Base-by-base conservation (phyloP, 164 flowering plant genomes). In the Sextonia rubra region DNA sequence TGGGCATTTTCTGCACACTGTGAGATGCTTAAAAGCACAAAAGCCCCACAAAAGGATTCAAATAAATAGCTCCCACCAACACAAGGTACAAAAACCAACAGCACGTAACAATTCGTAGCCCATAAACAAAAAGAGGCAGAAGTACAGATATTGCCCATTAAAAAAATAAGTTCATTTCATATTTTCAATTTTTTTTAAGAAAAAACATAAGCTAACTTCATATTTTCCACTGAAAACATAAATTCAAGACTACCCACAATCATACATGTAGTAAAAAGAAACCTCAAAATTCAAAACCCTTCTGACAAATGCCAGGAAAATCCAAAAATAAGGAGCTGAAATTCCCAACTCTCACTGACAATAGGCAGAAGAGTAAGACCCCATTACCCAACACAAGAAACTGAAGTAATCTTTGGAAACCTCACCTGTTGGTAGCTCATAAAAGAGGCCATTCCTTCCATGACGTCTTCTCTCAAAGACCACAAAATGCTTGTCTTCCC, bases 371-470 rank as follows among this genome's bases (percentile, higher is more conserved):
- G 24, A 62, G 24, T 12, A 23, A 12, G 12, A n/a, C 22, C 65
- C 65, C 65, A 62, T 25, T 25, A 25, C 65, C 65, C 67, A 64
- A 29, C 27, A 29, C 30, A 29, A 18, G 58, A 64, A 64, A 25
- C 3, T 26, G 18, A 6, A 29, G 67, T 15, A 27, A 62, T 25
- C 27, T 25, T 12, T 5, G 30, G 44, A 64, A 64, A 27, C 9
- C 67, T 17, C 27, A 71, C 73, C 73, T 71, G 58, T 62, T 71
- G 68, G 17, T 71, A 71, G 27, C 67, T 25, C 66, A 65, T 61
- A 14, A 62, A 11, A 71, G 73, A 71, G 24, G 67, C 67, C 49
- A 47, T 47, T 47, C 37, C 73, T 24, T 71, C 73, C 73, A 71
- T 71, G 24, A 25, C 48, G 14, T 47, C 11, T 47, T 18, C 30